phyloP scores from a whole-genome alignment of 257 asterid genomes.

The Thymus quinquecostatus region DNA sequence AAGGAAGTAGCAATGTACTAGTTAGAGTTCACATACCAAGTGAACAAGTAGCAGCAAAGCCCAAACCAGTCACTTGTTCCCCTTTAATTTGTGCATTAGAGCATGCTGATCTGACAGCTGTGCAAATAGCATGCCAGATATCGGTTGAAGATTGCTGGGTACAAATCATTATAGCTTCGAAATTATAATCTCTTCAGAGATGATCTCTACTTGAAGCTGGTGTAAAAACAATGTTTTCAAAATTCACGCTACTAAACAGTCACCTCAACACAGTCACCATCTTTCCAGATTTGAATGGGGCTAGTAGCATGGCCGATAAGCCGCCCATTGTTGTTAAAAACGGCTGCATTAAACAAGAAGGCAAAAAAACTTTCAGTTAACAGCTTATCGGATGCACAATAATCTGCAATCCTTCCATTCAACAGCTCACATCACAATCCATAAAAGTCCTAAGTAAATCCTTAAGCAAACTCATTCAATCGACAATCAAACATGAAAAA shows the following conservation, averaged over 20 bases:
- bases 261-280: conserved; percentile 92
- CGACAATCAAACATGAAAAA: conserved; percentile 12
- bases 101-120: conserved; percentile 91
- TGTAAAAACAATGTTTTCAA: conserved; percentile 1
- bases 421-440: background rate
- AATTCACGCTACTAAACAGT: conserved; percentile 13
- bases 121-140: conserved; percentile 97
- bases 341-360: conserved; percentile 53
- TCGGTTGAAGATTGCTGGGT: conserved; percentile 97
- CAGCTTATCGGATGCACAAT: conserved; percentile 5
- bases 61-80: conserved; percentile 83
- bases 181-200: background rate
- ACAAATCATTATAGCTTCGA: conserved; percentile 9
- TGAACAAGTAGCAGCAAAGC: conserved; percentile 98
- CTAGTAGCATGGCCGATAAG: conserved; percentile 81
- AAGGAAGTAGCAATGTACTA: conserved; percentile 11
- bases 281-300: conserved; percentile 99
- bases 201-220: background rate
- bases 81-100: conserved; percentile 69
- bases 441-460: conserved; percentile 3
- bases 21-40: conserved; percentile 62
- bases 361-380: conserved; percentile 22
- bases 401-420: conserved; percentile 14
- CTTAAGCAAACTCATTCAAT: conserved; percentile 12
- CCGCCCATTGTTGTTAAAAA: conserved; percentile 71